Base-by-base conservation (phyloP, 768 basidiomycete species). In the Basidioascus undulatus region DNA sequence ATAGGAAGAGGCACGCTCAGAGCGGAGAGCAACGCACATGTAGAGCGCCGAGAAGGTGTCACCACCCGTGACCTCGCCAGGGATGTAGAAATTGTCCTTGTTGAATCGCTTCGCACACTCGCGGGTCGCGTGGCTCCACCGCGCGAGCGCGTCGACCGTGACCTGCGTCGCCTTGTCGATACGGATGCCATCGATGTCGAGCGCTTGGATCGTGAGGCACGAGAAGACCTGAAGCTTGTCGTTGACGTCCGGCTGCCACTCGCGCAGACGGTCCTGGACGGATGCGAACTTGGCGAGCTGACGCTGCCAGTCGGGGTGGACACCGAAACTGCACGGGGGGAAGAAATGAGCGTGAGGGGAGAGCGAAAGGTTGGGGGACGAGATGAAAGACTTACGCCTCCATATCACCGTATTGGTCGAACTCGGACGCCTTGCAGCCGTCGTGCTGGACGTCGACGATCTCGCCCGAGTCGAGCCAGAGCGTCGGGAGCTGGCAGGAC, bases 301-400 rank as follows among this genome's bases (percentile, higher is more conserved):
- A 66, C 86, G 84, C 54, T 89, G 71, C 78, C 59, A 60, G 53
- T 57, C 58, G 34, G 56, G 56, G 53, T 10, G 12, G 16, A 23
- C 37, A 19, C 26, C 23, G 23, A 12, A 35, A 9, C 53, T 53
- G 45, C 11, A 15, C 3, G 23, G 39, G 16, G 5, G 23, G n/a
- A 10, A 13, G 9, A 12, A 19, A 18, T 15, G 11, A 25, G 2
- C 19, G n/a, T 11, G 26, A 37, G 32, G 28, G 27, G 19, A 32
- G 26, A 38, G 15, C 15, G 24, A 47, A 34, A n/a, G 28, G 20
- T 31, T 32, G 23, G 33, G 73, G 84, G 61, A 82, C 76, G 34
- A 78, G 80, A 59, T 82, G 79, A 24, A 92, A 84, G 74, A 86
- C 86, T 55, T 89, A 89, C 47, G 86, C 86, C 57, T 92, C 86